A percentile compares a stretch with the other conserved stretches of the same genome.
These are phyloP conservation scores for Trifolium dubium DNA, from an alignment of 306 rosid genomes.

Conservation along the genomic window DNA sequence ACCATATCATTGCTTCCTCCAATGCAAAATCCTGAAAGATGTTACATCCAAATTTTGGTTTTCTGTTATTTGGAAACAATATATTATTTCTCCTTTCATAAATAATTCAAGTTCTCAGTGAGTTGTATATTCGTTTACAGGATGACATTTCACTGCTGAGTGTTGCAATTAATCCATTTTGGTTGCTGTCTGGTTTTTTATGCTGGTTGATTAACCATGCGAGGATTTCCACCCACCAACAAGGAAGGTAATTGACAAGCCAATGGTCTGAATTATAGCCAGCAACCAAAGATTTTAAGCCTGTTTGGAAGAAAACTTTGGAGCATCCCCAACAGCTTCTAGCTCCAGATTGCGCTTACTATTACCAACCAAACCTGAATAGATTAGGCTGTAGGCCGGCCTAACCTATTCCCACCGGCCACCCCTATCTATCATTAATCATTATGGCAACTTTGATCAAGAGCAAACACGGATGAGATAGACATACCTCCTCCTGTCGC, in stretches of 20 bases:
- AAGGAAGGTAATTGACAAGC: neutral
- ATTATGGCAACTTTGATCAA: too few relatives aligned
- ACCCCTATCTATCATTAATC: too few relatives aligned
- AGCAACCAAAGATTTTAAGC: slow-evolving; percentile 27
- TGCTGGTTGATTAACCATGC: slow-evolving; percentile 14
- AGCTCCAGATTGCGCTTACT: too few relatives aligned
- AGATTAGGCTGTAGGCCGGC: too few relatives aligned
- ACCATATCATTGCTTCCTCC: neutral
- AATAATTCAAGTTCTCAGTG: neutral
- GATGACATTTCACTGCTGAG: slow-evolving; percentile 20
- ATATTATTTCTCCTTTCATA: neutral
- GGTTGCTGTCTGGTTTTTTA: neutral
- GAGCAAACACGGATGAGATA: too few relatives aligned
- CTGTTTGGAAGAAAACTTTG: neutral
- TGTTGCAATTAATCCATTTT: slow-evolving; percentile 9
- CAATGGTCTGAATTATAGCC: slow-evolving; percentile 1
- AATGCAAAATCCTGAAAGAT: neutral
- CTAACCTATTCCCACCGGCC: too few relatives aligned
- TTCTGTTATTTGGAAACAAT: neutral
- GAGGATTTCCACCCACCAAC: slow-evolving; percentile 15
- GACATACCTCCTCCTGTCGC: too few relatives aligned
- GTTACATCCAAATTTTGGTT: neutral
- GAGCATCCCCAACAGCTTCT: too few relatives aligned
- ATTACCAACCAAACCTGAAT: too few relatives aligned
- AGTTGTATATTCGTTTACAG: neutral